Evolutionary conservation across 1,284 basidiomycete species (phyloP).

Genomic region (Cerioporus squamosus): DNA sequence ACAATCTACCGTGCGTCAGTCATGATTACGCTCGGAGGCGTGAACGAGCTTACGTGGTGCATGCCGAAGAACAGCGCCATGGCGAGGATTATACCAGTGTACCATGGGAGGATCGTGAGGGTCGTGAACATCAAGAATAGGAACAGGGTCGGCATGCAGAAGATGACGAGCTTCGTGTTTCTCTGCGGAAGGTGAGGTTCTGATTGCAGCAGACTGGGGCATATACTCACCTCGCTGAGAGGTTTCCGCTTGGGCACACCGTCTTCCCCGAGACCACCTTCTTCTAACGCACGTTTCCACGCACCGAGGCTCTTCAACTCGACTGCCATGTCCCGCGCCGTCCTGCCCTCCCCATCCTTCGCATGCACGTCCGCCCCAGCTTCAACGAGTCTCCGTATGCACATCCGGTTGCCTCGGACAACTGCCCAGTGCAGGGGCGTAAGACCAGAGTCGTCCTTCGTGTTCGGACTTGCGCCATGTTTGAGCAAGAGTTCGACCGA

Average conservation of each 20-base stretch:
- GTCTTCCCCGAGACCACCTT: constrained; percentile 80
- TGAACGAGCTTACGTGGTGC: constrained; percentile 75
- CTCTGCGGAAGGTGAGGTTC: constrained; percentile 47
- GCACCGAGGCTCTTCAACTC: constrained; percentile 91
- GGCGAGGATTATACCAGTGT: constrained; percentile 83
- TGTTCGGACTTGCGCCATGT: constrained; percentile 82
- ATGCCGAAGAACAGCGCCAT: constrained; percentile 88
- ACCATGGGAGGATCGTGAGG: constrained; percentile 85
- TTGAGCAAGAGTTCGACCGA: constrained; percentile 91
- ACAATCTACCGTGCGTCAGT: constrained; percentile 57
- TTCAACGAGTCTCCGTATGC: constrained; percentile 85
- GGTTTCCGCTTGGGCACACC: constrained; percentile 72
- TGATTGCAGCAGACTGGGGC: background rate
- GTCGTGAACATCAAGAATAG: constrained; percentile 87
- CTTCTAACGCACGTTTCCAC: constrained; percentile 87
- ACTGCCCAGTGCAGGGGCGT: constrained; percentile 98
- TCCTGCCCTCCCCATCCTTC: constrained; percentile 87
- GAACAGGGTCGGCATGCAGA: constrained; percentile 78
- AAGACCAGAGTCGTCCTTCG: constrained; percentile 83
- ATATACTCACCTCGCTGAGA: constrained; percentile 55
- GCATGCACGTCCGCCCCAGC: constrained; percentile 84
- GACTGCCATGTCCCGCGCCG: constrained; percentile 92
- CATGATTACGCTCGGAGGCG: constrained; percentile 19
- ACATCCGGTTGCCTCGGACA: constrained; percentile 90
- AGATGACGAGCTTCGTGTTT: constrained; percentile 83